Evolutionary conservation across 2,329 filamentous ascomycete species (phyloP).

Genomic region (Monosporascus cannonballus): DNA sequence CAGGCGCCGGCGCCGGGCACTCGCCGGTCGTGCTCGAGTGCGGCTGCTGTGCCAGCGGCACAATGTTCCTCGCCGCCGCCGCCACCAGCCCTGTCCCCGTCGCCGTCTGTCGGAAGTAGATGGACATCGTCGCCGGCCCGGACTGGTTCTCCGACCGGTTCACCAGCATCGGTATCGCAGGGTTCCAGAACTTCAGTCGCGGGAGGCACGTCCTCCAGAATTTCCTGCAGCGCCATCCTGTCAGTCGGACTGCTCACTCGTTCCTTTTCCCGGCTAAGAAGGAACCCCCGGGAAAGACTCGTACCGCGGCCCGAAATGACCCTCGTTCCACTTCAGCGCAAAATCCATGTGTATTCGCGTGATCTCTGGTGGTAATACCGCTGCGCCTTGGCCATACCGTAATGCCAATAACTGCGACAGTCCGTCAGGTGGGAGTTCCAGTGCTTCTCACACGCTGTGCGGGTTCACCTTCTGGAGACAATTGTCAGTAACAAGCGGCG

Average conservation of each 20-base stretch:
- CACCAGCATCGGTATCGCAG: slow-evolving; percentile 74
- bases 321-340: slow-evolving; percentile 52
- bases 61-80: slow-evolving; percentile 16
- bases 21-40: slow-evolving; percentile 41
- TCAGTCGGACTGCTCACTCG: slow-evolving; percentile 43
- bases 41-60: slow-evolving; percentile 32
- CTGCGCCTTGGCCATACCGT: slow-evolving; percentile 76
- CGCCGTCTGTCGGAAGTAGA: slow-evolving; percentile 51
- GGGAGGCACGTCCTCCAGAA: slow-evolving; percentile 84
- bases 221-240: slow-evolving; percentile 48
- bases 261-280: too few relatives aligned
- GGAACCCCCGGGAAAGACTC: slow-evolving; percentile 9
- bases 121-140: slow-evolving; percentile 54
- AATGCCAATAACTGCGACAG: slow-evolving; percentile 33
- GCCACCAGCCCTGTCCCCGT: slow-evolving; percentile 14
- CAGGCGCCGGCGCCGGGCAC: slow-evolving; percentile 42
- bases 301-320: slow-evolving; percentile 70
- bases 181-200: slow-evolving; percentile 92
- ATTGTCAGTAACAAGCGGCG: slow-evolving; percentile 16
- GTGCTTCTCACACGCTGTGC: background rate
- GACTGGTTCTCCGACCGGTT: slow-evolving; percentile 57
- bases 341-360: slow-evolving; percentile 72
- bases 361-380: slow-evolving; percentile 70
- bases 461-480: slow-evolving; percentile 23
- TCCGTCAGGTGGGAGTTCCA: background rate